Conservation (phyloP, 1,139 yeast species). For the Oligophagozyma castellii region DNA sequence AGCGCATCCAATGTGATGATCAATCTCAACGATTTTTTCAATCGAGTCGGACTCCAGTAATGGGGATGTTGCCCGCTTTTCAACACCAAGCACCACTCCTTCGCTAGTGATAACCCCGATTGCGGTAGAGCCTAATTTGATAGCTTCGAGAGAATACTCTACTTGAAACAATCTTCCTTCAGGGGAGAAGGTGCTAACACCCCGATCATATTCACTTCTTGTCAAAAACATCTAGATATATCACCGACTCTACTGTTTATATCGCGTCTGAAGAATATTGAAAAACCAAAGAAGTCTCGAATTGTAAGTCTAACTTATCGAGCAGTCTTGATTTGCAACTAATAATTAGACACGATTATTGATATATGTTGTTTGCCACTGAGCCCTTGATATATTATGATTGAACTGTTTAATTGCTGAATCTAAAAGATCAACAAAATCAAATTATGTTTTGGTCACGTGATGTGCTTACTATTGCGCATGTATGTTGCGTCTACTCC, state of each 20-base stretch:
- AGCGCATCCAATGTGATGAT: slow-evolving; percentile 91
- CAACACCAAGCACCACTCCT: slow-evolving; percentile 93
- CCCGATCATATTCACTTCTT: slow-evolving; percentile 98
- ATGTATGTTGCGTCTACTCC: too few species aligned
- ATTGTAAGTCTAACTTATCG: too few species aligned
- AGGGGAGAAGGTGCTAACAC: slow-evolving; percentile 96
- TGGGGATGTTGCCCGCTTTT: slow-evolving; percentile 90
- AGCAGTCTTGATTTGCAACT: too few species aligned
- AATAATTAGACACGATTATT: too few species aligned
- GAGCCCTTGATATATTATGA: too few species aligned
- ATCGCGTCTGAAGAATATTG: background rate
- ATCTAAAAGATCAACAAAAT: too few species aligned
- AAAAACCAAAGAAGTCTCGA: too few species aligned
- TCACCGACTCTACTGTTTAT: too few species aligned
- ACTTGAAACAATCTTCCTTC: slow-evolving; percentile 98
- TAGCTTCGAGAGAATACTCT: slow-evolving; percentile 95
- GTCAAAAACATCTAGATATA: slow-evolving; percentile 94
- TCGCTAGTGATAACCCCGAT: slow-evolving; percentile 95
- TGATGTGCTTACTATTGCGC: too few species aligned
- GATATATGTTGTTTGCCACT: too few species aligned
- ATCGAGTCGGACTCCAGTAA: slow-evolving; percentile 84
- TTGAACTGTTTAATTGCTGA: too few species aligned
- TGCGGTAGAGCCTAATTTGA: slow-evolving; percentile 88
- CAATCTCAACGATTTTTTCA: slow-evolving; percentile 93
- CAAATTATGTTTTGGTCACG: too few species aligned